These are phyloP conservation scores for Pseudognaphalium luteoalbum DNA, from an alignment of 129 eudicot species.

Conservation along the genomic window DNA sequence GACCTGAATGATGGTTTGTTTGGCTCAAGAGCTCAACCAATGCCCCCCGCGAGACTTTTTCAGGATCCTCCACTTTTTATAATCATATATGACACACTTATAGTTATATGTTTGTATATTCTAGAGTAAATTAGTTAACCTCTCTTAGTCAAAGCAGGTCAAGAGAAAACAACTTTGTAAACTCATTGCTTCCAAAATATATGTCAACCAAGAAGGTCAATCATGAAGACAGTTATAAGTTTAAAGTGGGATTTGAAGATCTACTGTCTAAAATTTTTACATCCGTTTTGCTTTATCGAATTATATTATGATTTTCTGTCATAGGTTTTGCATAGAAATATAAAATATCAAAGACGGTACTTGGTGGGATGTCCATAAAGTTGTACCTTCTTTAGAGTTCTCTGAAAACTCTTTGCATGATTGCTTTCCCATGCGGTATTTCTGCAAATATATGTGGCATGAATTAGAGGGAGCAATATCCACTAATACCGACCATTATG, in stretches of 20 bases:
- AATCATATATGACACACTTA: too few relatives aligned
- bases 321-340: background rate
- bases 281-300: background rate
- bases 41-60: too few relatives aligned
- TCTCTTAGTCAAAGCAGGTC: too few relatives aligned
- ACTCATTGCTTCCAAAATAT: too few relatives aligned
- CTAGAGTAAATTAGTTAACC: too few relatives aligned
- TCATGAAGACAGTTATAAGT: background rate
- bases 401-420: constrained; percentile 67
- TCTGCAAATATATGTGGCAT: constrained; percentile 38
- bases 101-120: too few relatives aligned
- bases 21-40: too few relatives aligned
- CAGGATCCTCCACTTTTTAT: too few relatives aligned
- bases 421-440: constrained; percentile 77
- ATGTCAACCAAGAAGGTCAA: too few relatives aligned
- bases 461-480: background rate
- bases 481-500: background rate
- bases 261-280: background rate
- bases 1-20: too few relatives aligned
- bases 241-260: background rate
- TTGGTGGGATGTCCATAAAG: constrained; percentile 15
- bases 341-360: constrained; percentile 8
- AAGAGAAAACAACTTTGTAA: too few relatives aligned
- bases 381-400: constrained; percentile 70
- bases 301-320: background rate